Evolutionary conservation across 2,329 filamentous ascomycete species (phyloP).

Genomic region (Colletotrichum sp.): DNA sequence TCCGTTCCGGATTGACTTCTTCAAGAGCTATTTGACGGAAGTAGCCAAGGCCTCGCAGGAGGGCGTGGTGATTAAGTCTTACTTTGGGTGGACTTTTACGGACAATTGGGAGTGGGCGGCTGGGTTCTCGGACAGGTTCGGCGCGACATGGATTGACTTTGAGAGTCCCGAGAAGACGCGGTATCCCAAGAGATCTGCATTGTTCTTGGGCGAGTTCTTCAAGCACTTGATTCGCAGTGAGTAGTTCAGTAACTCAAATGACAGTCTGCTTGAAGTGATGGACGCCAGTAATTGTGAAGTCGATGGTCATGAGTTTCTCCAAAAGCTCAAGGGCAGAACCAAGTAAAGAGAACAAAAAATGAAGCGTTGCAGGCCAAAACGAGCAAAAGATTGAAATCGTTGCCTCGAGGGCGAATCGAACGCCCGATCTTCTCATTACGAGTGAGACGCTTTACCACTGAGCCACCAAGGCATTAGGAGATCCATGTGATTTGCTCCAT

Average conservation of each 20-base stretch:
- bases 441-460: conserved; percentile 24
- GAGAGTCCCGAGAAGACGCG: conserved; percentile 37
- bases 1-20: conserved; percentile 41
- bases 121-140: conserved; percentile 43
- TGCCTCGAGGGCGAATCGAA: conserved; percentile 24
- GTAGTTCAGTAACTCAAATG: not conserved
- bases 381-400: not conserved
- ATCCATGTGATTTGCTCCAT: not conserved
- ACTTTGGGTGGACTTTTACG: conserved; percentile 46
- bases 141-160: conserved; percentile 45
- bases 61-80: conserved; percentile 41
- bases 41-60: conserved; percentile 41
- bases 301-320: not conserved
- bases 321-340: not conserved
- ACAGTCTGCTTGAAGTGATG: not conserved
- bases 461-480: conserved; percentile 14
- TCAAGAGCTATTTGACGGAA: conserved; percentile 40
- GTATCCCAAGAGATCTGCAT: conserved; percentile 37
- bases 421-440: conserved; percentile 23
- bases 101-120: conserved; percentile 52
- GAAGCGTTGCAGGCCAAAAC: not conserved
- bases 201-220: conserved; percentile 33
- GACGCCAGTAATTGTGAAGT: not conserved
- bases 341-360: not conserved
- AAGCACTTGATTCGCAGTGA: conserved; percentile 28